A percentile compares a stretch with the other conserved stretches of the same genome.
phyloP scores from a whole-genome alignment of 257 asterid genomes.

The Solanum gracilifrons region DNA sequence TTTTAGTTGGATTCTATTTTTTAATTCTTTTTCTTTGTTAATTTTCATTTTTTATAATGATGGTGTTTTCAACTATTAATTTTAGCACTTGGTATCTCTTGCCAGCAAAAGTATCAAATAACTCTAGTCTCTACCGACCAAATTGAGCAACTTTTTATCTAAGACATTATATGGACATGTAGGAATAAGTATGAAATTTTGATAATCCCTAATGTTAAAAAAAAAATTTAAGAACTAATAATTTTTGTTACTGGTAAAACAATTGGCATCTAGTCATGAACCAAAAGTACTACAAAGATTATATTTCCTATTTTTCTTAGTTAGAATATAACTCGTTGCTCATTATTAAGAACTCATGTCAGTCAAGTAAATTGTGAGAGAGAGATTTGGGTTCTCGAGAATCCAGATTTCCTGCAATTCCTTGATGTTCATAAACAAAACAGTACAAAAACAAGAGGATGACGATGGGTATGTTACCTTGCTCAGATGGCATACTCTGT shows the following conservation, averaged over 20 bases:
- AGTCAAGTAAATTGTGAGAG: background rate
- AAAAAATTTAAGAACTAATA: no score
- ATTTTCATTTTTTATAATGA: background rate
- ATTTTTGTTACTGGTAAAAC: no score
- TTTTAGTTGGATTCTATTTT: background rate
- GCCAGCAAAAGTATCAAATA: background rate
- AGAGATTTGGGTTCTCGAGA: no score
- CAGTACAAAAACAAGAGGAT: background rate
- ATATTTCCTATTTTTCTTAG: background rate
- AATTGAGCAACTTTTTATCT: background rate
- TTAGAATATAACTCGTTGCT: no score
- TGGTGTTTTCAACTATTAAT: no score
- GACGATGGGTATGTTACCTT: background rate
- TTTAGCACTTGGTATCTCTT: background rate
- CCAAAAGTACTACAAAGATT: no score
- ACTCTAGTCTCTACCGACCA: background rate
- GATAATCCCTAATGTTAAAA: no score
- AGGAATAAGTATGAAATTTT: no score
- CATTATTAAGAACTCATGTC: no score
- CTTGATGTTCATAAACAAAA: background rate
- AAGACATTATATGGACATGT: background rate
- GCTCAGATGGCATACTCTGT: background rate
- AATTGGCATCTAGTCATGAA: background rate
- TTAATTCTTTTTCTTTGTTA: background rate
- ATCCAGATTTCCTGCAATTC: background rate